phyloP scores from a whole-genome alignment of 148 eudicot species.

The Fagopyrum esculentum region DNA sequence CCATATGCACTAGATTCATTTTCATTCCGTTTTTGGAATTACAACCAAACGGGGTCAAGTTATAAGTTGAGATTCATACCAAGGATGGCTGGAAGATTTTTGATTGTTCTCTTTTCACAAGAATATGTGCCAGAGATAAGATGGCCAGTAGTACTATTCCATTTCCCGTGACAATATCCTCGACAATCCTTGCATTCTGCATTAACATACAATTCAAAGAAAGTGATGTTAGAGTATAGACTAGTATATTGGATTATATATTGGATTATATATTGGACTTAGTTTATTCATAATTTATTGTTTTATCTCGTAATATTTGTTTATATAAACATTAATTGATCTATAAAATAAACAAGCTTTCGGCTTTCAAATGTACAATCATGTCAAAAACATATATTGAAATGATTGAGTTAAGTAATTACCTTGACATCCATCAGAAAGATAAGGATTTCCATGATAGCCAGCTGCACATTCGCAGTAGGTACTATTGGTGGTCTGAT shows the following conservation, averaged over 20 bases:
- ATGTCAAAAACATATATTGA: not conserved
- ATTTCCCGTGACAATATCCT: not conserved
- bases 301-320: no score
- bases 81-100: not conserved
- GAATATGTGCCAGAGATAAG: conserved; percentile 2
- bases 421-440: conserved; percentile 28
- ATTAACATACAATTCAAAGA: conserved; percentile 5
- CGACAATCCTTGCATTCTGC: not conserved
- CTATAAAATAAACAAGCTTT: no score
- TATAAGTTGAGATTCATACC: conserved; percentile 2
- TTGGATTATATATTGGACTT: no score
- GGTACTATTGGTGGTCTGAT: not conserved
- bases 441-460: conserved; percentile 21
- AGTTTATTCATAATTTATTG: no score
- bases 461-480: not conserved
- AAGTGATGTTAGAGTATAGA: not conserved
- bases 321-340: no score
- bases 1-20: no score
- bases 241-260: no score
- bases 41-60: not conserved
- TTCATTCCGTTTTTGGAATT: no score
- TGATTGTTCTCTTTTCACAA: not conserved
- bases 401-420: not conserved
- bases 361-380: no score
- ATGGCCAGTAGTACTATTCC: not conserved